Percentiles rank a stretch among this genome's conserved stretches.
Evolutionary conservation across 2,329 filamentous ascomycete species (phyloP).

Genomic region (Aspergillus quadricinctus): DNA sequence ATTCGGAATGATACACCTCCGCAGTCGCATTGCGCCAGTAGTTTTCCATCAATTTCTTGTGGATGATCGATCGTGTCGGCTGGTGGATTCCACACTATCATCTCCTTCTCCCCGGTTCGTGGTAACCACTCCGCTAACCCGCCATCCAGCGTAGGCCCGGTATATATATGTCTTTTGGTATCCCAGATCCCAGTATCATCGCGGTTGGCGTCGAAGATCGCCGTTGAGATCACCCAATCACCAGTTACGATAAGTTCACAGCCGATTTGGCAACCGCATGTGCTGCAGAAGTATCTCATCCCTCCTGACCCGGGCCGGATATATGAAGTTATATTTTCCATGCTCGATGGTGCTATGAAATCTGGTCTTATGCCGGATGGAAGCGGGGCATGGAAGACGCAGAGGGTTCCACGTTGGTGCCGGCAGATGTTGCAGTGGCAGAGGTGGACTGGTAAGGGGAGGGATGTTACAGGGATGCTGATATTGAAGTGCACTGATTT

Average conservation of each 20-base stretch:
- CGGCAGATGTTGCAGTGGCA: conserved; percentile 46
- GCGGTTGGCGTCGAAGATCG: conserved; percentile 19
- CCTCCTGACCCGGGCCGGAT: conserved; percentile 23
- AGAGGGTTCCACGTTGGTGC: conserved; percentile 34
- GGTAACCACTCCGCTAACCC: conserved; percentile 17
- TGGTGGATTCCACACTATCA: conserved; percentile 10
- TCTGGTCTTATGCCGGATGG: conserved; percentile 15
- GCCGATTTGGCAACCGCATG: conserved; percentile 40
- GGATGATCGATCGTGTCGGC: not conserved
- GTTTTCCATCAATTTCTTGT: conserved; percentile 2
- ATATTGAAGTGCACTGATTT: conserved; percentile 28
- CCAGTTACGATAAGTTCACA: not conserved
- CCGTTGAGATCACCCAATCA: conserved; percentile 19
- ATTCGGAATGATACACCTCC: conserved; percentile 42
- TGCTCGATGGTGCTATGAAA: conserved; percentile 20
- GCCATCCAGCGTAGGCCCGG: conserved; percentile 12
- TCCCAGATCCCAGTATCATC: conserved; percentile 12
- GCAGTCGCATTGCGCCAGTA: conserved; percentile 44
- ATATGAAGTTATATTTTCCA: conserved; percentile 23
- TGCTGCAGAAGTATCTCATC: conserved; percentile 40
- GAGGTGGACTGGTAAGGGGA: conserved; percentile 39
- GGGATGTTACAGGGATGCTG: conserved; percentile 24
- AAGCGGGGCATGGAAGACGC: conserved; percentile 22
- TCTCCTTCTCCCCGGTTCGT: conserved; percentile 8
- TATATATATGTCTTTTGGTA: conserved; percentile 16